Evolutionary conservation across 192 early-diverging fungal genomes (phyloP).

Genomic region (Spinellus fusiger): DNA sequence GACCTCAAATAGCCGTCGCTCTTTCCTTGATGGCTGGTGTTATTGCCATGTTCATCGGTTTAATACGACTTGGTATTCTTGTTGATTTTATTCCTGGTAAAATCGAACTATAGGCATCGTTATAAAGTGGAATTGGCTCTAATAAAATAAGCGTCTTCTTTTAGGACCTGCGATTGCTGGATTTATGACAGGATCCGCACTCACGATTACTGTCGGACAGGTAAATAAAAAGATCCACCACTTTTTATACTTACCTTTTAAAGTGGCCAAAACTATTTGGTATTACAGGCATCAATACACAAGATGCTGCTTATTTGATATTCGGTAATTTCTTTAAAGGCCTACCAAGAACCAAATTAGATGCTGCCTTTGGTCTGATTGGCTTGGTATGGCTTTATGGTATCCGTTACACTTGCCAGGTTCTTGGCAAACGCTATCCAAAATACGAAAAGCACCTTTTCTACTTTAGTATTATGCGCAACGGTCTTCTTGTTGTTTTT

Average conservation of each 20-base stretch:
- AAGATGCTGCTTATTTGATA: conserved; percentile 54
- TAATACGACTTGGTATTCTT: conserved; percentile 80
- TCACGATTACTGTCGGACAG: conserved; percentile 68
- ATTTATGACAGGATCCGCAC: conserved; percentile 80
- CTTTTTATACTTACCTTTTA: conserved; percentile 27
- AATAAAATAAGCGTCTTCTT: neutral
- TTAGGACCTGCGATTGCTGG: conserved; percentile 75
- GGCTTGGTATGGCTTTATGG: conserved; percentile 35
- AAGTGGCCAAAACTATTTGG: conserved; percentile 80
- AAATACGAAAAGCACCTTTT: conserved; percentile 45
- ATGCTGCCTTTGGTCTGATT: conserved; percentile 56
- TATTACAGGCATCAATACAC: conserved; percentile 69
- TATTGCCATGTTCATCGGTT: conserved; percentile 64
- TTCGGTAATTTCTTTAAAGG: conserved; percentile 42
- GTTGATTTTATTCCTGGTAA: conserved; percentile 83
- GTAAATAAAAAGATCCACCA: conserved; percentile 59
- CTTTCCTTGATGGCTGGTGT: conserved; percentile 73
- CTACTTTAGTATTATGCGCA: conserved; percentile 66
- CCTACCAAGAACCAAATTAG: conserved; percentile 44
- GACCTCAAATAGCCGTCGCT: conserved; percentile 52
- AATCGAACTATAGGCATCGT: neutral
- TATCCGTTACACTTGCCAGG: conserved; percentile 33
- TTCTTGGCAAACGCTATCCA: conserved; percentile 38
- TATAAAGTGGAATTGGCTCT: neutral
- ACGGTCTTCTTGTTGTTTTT: conserved; percentile 69